Conservation (phyloP, 768 basidiomycete genomes). For the Naganishia friedmannii region DNA sequence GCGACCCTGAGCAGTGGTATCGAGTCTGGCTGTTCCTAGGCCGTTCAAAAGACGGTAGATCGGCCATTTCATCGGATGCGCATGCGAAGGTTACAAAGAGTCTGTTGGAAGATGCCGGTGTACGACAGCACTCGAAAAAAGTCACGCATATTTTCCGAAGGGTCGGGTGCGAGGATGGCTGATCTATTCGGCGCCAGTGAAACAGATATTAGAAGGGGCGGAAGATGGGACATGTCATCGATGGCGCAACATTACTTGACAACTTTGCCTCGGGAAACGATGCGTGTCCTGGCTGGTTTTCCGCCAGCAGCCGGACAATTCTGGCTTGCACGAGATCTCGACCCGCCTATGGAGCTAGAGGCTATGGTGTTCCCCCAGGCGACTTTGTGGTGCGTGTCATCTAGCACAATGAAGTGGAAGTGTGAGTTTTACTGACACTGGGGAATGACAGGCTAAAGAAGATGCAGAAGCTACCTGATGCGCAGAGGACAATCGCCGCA, state of each 20-base stretch:
- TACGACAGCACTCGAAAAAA: neutral
- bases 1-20: neutral
- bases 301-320: neutral
- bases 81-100: neutral
- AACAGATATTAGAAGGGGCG: neutral
- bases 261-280: neutral
- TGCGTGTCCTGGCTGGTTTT: slow-evolving; percentile 4
- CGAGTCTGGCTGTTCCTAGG: neutral
- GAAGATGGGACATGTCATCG: neutral
- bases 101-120: neutral
- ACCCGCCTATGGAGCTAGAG: slow-evolving; percentile 3
- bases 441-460: neutral
- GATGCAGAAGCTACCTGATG: neutral
- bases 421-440: too few relatives aligned
- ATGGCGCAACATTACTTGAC: slow-evolving; percentile 6
- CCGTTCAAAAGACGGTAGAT: neutral
- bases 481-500: neutral
- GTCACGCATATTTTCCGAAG: slow-evolving; percentile 9
- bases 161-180: neutral
- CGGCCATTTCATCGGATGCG: neutral
- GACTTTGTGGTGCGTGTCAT: neutral
- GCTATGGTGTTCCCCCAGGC: neutral
- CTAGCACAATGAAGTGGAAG: neutral
- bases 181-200: neutral
- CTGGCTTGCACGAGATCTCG: neutral